phyloP scores from a whole-genome alignment of 805 yeast genomes.

The Candida nitratophila region DNA sequence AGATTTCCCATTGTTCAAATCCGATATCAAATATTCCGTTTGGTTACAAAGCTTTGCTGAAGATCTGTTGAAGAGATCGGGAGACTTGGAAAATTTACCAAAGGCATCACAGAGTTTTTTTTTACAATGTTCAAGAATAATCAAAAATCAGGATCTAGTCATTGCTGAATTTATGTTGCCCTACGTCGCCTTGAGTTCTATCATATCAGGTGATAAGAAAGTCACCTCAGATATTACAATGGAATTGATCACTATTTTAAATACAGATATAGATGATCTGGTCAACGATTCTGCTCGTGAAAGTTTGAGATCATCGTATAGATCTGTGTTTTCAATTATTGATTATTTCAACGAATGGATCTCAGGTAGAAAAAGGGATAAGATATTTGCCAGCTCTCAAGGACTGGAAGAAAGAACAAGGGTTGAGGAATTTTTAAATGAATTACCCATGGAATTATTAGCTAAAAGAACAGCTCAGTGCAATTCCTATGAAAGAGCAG shows the following conservation, averaged over 20 bases:
- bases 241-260: slow-evolving; percentile 59
- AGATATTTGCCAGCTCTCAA: slow-evolving; percentile 11
- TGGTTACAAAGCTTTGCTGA: slow-evolving; percentile 73
- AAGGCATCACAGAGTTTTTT: slow-evolving; percentile 40
- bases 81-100: slow-evolving; percentile 14
- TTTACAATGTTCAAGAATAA: slow-evolving; percentile 53
- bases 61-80: slow-evolving; percentile 48
- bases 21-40: slow-evolving; percentile 45
- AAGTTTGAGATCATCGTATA: slow-evolving; percentile 56
- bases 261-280: slow-evolving; percentile 34
- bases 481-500: slow-evolving; percentile 80
- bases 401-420: slow-evolving; percentile 21
- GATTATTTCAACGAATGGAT: slow-evolving; percentile 83
- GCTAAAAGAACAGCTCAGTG: slow-evolving; percentile 79
- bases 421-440: slow-evolving; percentile 42
- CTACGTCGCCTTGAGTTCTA: slow-evolving; percentile 60
- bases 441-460: slow-evolving; percentile 60
- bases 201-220: slow-evolving; percentile 31
- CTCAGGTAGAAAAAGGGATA: slow-evolving; percentile 29
- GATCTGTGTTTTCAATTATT: slow-evolving; percentile 66
- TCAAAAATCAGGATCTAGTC: slow-evolving; percentile 63
- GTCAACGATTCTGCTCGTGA: slow-evolving; percentile 50
- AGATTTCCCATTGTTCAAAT: slow-evolving; percentile 58
- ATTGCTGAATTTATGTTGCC: slow-evolving; percentile 71
- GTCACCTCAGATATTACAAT: slow-evolving; percentile 36